These are phyloP conservation scores for Chloris gayana DNA, from an alignment of 176 grass and related monocot genomes.

Conservation along the genomic window DNA sequence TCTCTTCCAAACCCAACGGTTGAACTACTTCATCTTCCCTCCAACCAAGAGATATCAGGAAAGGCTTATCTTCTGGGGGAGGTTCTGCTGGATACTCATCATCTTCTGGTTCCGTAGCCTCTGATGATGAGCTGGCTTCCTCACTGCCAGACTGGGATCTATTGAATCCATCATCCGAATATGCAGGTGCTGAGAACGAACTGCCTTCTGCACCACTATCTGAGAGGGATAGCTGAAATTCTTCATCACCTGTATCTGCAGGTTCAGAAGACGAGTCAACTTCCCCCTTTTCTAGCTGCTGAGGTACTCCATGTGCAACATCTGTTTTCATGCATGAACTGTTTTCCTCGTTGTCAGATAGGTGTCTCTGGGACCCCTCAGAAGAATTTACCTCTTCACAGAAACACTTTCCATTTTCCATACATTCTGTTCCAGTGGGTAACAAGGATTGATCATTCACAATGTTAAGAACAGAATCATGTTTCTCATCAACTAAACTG, in stretches of 20 bases:
- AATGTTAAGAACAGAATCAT: conserved; percentile 37
- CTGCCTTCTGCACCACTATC: conserved; percentile 45
- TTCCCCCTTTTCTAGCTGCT: conserved; percentile 26
- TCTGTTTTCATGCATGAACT: conserved; percentile 28
- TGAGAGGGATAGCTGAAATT: conserved; percentile 30
- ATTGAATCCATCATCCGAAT: conserved; percentile 60
- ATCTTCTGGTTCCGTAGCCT: conserved; percentile 49
- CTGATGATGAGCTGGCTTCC: conserved; percentile 49
- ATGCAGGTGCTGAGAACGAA: conserved; percentile 41
- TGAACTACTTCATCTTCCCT: conserved; percentile 58
- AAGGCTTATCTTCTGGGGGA: conserved; percentile 49
- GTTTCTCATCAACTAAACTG: conserved; percentile 33
- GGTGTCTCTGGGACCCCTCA: conserved; percentile 46
- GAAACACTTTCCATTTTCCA: conserved; percentile 41
- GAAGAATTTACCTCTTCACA: conserved; percentile 52
- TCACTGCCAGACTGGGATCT: conserved; percentile 45
- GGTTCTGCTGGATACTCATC: conserved; percentile 36
- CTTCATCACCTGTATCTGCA: conserved; percentile 47
- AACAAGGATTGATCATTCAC: conserved; percentile 14
- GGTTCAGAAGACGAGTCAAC: conserved; percentile 37
- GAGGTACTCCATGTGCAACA: conserved; percentile 23
- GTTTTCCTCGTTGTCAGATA: conserved; percentile 51
- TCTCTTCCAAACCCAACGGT: conserved; percentile 63
- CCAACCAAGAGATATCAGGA: conserved; percentile 64
- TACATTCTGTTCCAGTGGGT: conserved; percentile 39